Evolutionary conservation across 1,139 yeast genomes (phyloP).

Genomic region (Candida sanyaensis): DNA sequence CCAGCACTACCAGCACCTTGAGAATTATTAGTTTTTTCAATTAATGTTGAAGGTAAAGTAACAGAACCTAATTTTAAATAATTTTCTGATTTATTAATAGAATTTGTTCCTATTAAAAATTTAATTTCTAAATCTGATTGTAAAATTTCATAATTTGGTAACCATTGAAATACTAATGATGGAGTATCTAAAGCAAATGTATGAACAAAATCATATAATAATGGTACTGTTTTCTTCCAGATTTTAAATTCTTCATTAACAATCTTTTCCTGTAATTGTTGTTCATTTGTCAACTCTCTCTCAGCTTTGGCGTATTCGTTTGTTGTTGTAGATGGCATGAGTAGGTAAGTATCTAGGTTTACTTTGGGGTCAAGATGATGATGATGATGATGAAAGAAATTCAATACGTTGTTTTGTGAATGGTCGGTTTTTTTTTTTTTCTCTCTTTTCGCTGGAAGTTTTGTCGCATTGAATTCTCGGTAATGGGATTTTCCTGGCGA

Average conservation of each 20-base stretch:
- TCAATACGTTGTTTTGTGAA: background rate
- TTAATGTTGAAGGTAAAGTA: conserved; percentile 52
- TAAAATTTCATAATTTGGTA: conserved; percentile 35
- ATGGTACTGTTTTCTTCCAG: conserved; percentile 96
- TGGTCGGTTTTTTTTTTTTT: background rate
- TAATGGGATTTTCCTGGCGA: background rate
- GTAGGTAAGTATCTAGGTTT: background rate
- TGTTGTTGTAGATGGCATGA: conserved; percentile 11
- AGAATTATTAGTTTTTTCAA: conserved; percentile 27
- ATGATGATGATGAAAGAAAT: background rate
- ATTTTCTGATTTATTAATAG: conserved; percentile 41
- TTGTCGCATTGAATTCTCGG: background rate
- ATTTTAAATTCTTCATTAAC: conserved; percentile 77
- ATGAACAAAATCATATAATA: conserved; percentile 76
- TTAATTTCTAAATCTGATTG: conserved; percentile 38
- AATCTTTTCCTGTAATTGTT: conserved; percentile 52
- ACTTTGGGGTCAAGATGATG: background rate
- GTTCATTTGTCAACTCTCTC: conserved; percentile 39
- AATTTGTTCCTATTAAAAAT: conserved; percentile 52
- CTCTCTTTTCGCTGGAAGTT: background rate
- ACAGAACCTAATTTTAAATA: conserved; percentile 48
- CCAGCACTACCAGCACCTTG: too few species aligned
- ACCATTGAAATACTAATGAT: conserved; percentile 51
- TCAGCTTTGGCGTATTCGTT: conserved; percentile 26
- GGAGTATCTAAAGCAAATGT: conserved; percentile 71